Conservation (phyloP, 140 eudicot genomes). For the Bidens hawaiensis region DNA sequence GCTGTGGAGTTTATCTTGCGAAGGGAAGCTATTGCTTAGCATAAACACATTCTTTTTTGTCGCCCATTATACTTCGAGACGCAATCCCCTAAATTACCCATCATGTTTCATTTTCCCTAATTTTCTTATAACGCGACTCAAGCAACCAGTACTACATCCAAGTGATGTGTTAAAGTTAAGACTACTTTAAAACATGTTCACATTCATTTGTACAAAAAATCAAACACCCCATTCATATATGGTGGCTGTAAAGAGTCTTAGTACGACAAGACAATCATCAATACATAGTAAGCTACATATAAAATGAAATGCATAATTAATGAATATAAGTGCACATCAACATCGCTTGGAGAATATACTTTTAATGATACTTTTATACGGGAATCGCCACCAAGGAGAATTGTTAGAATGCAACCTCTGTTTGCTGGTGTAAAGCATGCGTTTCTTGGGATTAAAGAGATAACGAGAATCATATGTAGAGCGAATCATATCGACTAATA, state of each 20-base stretch:
- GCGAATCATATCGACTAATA: neutral
- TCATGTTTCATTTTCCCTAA: neutral
- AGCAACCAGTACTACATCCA: conserved; percentile 6
- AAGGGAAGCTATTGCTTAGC: conserved; percentile 24
- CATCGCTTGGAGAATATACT: neutral
- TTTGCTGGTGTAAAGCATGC: neutral
- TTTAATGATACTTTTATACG: neutral
- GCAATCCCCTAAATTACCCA: too few relatives aligned
- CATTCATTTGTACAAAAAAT: neutral
- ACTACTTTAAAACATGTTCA: neutral
- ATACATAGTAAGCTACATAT: neutral
- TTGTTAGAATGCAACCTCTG: neutral
- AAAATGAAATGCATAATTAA: neutral
- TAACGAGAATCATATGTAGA: conserved; percentile 1
- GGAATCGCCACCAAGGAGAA: neutral
- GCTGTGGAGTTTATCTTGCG: conserved; percentile 32
- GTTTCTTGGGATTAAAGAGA: neutral
- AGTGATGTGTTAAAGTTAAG: neutral
- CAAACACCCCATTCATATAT: too few relatives aligned
- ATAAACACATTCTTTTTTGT: neutral
- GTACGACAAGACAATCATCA: neutral
- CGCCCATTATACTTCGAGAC: neutral
- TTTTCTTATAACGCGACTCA: neutral
- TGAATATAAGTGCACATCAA: neutral
- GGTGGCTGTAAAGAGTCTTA: neutral